Conservation (phyloP, 225 moss, liverwort and hornwort genomes). For the Climacium dendroides region DNA sequence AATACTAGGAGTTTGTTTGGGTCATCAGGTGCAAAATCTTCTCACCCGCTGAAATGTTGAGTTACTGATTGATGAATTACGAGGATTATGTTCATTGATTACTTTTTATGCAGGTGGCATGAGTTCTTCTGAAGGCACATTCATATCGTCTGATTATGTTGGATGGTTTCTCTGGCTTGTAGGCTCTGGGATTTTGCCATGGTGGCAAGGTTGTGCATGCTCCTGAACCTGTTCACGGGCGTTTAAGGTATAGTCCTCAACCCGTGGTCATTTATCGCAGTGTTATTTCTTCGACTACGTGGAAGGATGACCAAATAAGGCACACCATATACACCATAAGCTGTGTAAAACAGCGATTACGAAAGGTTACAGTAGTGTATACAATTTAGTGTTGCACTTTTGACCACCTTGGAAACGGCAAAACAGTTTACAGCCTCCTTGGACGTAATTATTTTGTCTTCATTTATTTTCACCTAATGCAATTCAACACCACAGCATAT, state of each 20-base stretch:
- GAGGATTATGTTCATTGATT: background rate
- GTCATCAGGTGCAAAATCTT: conserved; percentile 64
- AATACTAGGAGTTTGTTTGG: conserved; percentile 90
- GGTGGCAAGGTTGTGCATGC: conserved; percentile 84
- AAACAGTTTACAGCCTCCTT: background rate
- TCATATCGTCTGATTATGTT: background rate
- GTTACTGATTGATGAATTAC: background rate
- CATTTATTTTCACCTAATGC: background rate
- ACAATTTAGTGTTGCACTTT: background rate
- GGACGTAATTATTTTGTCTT: background rate
- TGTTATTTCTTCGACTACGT: background rate
- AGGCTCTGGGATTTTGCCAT: conserved; percentile 89
- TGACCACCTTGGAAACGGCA: background rate
- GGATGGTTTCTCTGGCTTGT: conserved; percentile 8
- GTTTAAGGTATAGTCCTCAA: conserved; percentile 53
- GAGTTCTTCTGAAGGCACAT: background rate
- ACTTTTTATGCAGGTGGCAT: background rate
- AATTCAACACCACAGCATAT: background rate
- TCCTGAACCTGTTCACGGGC: conserved; percentile 96
- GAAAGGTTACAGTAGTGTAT: background rate
- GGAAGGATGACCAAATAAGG: background rate
- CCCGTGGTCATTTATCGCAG: background rate
- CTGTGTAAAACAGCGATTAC: background rate
- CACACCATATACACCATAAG: background rate
- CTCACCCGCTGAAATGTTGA: background rate